phyloP scores from a whole-genome alignment of 805 yeast species.

The Barnettozyma vustinii region DNA sequence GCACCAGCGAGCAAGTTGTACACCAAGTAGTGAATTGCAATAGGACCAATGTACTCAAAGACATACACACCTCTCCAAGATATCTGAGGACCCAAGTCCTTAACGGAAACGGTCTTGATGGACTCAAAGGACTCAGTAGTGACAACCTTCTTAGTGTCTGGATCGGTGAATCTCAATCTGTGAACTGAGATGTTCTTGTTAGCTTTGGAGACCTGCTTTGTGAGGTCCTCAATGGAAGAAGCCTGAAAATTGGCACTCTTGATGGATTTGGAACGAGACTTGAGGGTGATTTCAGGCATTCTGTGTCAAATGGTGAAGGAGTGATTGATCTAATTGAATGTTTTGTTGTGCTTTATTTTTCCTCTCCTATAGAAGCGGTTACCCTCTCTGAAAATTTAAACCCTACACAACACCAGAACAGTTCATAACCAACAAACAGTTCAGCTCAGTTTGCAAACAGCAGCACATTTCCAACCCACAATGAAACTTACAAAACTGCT shows the following conservation, averaged over 20 bases:
- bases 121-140: slow-evolving; percentile 15
- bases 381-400: background rate
- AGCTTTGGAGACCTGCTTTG: slow-evolving; percentile 36
- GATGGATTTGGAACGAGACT: slow-evolving; percentile 56
- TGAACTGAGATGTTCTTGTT: slow-evolving; percentile 40
- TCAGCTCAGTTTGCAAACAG: background rate
- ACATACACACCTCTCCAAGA: slow-evolving; percentile 88
- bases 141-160: slow-evolving; percentile 15
- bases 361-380: background rate
- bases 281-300: slow-evolving; percentile 34
- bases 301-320: background rate
- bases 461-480: background rate
- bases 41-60: slow-evolving; percentile 87
- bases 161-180: slow-evolving; percentile 48
- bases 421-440: background rate
- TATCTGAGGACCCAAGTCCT: slow-evolving; percentile 91
- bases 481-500: slow-evolving; percentile 73
- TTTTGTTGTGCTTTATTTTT: background rate
- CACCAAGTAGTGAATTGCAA: slow-evolving; percentile 68
- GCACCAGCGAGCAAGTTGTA: slow-evolving; percentile 36
- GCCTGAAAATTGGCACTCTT: slow-evolving; percentile 32
- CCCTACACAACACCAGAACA: background rate
- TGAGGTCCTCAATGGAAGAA: slow-evolving; percentile 35
- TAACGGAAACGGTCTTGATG: slow-evolving; percentile 45
- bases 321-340: too few species aligned